These are phyloP conservation scores for Gynochthodes officinalis DNA, from an alignment of 257 asterid genomes.

Conservation along the genomic window DNA sequence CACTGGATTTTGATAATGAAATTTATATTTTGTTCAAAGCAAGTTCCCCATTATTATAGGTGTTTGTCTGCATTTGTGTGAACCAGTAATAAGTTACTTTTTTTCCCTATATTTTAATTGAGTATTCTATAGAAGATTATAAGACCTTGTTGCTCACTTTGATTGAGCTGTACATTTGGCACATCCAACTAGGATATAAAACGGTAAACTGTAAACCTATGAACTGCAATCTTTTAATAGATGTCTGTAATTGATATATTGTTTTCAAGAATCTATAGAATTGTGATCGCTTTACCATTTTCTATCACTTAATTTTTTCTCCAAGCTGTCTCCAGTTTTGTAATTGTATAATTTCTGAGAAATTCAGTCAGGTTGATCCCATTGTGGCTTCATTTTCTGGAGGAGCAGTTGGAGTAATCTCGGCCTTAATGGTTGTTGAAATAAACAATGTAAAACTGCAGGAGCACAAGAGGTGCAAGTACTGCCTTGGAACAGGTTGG, in stretches of 20 bases:
- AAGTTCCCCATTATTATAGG: too few relatives aligned
- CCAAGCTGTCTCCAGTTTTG: background rate
- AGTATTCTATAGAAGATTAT: background rate
- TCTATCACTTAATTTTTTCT: background rate
- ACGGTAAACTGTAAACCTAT: background rate
- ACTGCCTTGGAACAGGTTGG: slow-evolving; percentile 91
- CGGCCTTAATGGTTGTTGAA: slow-evolving; percentile 98
- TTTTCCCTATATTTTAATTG: background rate
- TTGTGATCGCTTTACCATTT: background rate
- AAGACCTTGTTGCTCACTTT: background rate
- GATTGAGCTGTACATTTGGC: background rate
- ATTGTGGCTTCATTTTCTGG: slow-evolving; percentile 98
- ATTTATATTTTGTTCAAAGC: too few relatives aligned
- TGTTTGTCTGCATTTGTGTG: background rate
- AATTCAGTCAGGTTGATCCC: slow-evolving; percentile 82
- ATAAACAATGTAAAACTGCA: slow-evolving; percentile 94
- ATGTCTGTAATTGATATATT: background rate
- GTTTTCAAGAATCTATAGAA: background rate
- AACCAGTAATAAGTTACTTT: background rate
- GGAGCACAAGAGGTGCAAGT: slow-evolving; percentile 97
- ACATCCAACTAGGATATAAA: background rate
- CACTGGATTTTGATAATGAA: too few relatives aligned
- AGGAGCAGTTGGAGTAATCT: slow-evolving; percentile 95
- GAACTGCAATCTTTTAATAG: background rate
- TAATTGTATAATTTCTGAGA: background rate